A percentile compares a stretch with the other conserved stretches of the same genome.
phyloP scores from a whole-genome alignment of 192 early-diverging fungal genomes.

The Chytriomyces sp. region DNA sequence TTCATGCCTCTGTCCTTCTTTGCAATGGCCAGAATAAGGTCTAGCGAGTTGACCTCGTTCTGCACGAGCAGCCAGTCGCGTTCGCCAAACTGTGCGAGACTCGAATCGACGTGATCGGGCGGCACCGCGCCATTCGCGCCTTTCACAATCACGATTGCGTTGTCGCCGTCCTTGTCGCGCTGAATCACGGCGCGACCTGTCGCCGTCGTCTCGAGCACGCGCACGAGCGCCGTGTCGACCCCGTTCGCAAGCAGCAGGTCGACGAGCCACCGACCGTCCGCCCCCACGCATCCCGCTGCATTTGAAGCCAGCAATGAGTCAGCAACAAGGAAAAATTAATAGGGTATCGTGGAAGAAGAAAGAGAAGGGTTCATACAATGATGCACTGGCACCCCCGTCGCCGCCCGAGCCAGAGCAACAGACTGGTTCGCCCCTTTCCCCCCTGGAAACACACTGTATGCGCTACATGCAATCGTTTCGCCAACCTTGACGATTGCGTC shows the following conservation, averaged over 20 bases:
- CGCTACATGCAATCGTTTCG: slow-evolving; percentile 52
- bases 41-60: slow-evolving; percentile 73
- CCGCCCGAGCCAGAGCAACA: slow-evolving; percentile 75
- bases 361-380: background rate
- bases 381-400: background rate
- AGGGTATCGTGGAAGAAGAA: background rate
- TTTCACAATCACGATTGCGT: slow-evolving; percentile 78
- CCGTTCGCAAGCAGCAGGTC: slow-evolving; percentile 64
- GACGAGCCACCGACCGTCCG: slow-evolving; percentile 77
- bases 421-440: slow-evolving; percentile 91
- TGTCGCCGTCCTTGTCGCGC: slow-evolving; percentile 73
- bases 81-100: slow-evolving; percentile 20
- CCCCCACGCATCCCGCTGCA: slow-evolving; percentile 80
- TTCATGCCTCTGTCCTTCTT: slow-evolving; percentile 56
- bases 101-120: slow-evolving; percentile 39
- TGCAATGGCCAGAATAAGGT: slow-evolving; percentile 21
- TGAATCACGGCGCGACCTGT: slow-evolving; percentile 90
- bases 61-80: slow-evolving; percentile 85
- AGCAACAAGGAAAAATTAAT: background rate
- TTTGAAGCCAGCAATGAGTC: slow-evolving; percentile 59
- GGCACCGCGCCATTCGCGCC: slow-evolving; percentile 63
- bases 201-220: slow-evolving; percentile 44
- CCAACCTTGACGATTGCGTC: slow-evolving; percentile 69
- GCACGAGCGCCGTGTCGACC: slow-evolving; percentile 67
- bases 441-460: slow-evolving; percentile 60